phyloP scores from a whole-genome alignment of 352 stramenopile species.

The Phytophthora pistaciae region DNA sequence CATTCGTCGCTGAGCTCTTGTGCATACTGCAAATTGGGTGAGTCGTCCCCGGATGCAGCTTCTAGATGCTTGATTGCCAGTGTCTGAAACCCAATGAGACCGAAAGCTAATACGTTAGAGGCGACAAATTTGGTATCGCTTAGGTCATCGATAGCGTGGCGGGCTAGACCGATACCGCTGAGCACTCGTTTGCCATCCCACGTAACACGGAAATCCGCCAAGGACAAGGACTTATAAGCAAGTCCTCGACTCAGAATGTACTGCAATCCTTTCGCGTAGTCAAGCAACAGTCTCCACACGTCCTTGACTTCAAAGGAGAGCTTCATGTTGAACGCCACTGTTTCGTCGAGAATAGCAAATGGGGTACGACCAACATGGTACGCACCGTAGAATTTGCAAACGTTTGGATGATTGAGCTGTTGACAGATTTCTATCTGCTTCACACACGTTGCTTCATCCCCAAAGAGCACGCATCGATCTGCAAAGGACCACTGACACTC shows the following conservation, averaged over 20 bases:
- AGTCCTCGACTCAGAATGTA: background rate
- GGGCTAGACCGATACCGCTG: background rate
- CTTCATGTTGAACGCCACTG: background rate
- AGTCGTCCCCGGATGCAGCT: background rate
- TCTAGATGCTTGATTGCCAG: background rate
- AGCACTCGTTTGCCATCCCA: constrained; percentile 1
- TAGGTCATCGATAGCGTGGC: background rate
- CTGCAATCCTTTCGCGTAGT: background rate
- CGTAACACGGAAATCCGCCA: background rate
- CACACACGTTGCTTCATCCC: background rate
- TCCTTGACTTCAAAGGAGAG: background rate
- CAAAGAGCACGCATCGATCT: background rate
- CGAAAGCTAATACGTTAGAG: background rate
- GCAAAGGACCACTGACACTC: constrained; percentile 2
- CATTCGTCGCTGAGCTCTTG: background rate
- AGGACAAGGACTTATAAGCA: background rate
- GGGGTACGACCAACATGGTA: background rate
- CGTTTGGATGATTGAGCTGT: background rate
- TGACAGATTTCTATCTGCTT: background rate
- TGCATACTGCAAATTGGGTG: background rate
- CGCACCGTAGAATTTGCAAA: constrained; percentile 3
- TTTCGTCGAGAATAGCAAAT: background rate
- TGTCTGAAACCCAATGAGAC: background rate
- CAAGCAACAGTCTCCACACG: background rate
- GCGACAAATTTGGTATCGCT: background rate